Percentiles rank a stretch among this genome's conserved stretches.
Evolutionary conservation across 1,284 basidiomycete genomes (phyloP).

Genomic region (Trametes versicolor): DNA sequence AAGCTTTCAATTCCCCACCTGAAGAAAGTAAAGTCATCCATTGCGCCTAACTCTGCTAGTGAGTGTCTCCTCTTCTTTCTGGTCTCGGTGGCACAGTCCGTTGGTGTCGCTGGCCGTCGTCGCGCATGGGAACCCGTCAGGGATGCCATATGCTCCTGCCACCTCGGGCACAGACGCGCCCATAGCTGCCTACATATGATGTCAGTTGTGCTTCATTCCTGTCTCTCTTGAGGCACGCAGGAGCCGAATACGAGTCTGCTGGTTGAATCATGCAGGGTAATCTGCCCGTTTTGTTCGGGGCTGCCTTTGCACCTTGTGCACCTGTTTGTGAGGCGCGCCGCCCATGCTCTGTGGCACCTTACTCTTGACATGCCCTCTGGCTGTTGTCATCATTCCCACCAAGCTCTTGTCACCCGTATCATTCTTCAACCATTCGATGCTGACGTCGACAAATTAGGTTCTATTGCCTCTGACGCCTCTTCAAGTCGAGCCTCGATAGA

Average conservation of each 20-base stretch:
- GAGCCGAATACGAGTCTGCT: background rate
- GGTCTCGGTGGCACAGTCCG: background rate
- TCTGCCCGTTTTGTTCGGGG: conserved; percentile 2
- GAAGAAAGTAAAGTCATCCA: conserved; percentile 65
- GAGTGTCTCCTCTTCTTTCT: conserved; percentile 6
- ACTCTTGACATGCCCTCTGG: conserved; percentile 3
- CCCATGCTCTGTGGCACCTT: background rate
- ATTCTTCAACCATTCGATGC: background rate
- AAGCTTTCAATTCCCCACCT: conserved; percentile 52
- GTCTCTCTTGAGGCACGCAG: background rate
- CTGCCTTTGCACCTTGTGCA: background rate
- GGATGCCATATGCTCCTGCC: background rate
- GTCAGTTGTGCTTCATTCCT: conserved; percentile 12
- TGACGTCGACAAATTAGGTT: conserved; percentile 8
- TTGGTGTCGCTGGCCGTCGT: background rate
- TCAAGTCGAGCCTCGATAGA: conserved; percentile 52
- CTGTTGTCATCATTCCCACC: background rate
- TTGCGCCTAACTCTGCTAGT: conserved; percentile 52
- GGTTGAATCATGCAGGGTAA: conserved; percentile 4
- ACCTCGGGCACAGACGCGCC: conserved; percentile 7
- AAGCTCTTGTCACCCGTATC: too few relatives aligned
- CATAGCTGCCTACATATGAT: conserved; percentile 10
- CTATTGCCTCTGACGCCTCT: conserved; percentile 54
- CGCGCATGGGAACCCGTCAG: conserved; percentile 18
- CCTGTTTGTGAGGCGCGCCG: background rate